Evolutionary conservation across 2,329 filamentous ascomycete genomes (phyloP).

Genomic region (Chaetomium globosum): DNA sequence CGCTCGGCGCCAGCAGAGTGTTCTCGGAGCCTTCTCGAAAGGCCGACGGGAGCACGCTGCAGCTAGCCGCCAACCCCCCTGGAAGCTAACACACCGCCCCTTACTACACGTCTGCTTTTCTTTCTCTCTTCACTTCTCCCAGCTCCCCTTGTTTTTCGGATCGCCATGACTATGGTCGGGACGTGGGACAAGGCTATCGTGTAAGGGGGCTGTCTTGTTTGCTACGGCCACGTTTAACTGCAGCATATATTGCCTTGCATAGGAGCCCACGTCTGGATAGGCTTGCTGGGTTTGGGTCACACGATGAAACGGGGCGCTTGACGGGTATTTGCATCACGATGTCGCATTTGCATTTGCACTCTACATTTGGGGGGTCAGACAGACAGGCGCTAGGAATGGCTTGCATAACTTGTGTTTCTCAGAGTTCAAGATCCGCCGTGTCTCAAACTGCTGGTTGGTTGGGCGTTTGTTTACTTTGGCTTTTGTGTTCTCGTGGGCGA

Average conservation of each 20-base stretch:
- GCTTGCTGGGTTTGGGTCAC: constrained; percentile 18
- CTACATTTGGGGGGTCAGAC: constrained; percentile 22
- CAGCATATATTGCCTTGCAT: constrained; percentile 34
- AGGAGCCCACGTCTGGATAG: constrained; percentile 26
- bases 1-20: constrained; percentile 63
- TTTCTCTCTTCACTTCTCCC: background rate
- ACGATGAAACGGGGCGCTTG: constrained; percentile 21
- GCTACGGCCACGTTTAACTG: constrained; percentile 29
- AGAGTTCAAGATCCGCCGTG: constrained; percentile 10
- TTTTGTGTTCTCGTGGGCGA: constrained; percentile 13
- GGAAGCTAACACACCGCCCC: constrained; percentile 23
- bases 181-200: constrained; percentile 26
- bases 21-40: constrained; percentile 52
- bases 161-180: background rate
- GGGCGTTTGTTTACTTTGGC: constrained; percentile 17
- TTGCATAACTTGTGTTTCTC: constrained; percentile 23
- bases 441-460: constrained; percentile 13
- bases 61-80: constrained; percentile 19
- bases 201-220: constrained; percentile 26
- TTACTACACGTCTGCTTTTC: background rate
- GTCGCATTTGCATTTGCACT: constrained; percentile 24
- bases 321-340: constrained; percentile 26
- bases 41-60: constrained; percentile 32
- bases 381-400: constrained; percentile 20
- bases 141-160: background rate